phyloP scores from a whole-genome alignment of 129 eudicot species.

The Lactuca saligna region DNA sequence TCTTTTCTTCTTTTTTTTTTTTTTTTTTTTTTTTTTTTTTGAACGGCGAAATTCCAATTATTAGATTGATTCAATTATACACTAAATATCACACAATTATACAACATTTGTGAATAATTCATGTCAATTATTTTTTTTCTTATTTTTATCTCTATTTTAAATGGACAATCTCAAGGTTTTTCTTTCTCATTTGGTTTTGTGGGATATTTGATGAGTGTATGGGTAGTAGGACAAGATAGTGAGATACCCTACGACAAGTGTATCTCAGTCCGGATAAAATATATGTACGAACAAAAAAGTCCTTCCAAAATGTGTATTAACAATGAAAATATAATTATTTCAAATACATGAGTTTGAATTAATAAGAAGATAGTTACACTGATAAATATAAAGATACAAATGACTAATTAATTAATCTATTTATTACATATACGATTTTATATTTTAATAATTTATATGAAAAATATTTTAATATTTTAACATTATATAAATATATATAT shows the following conservation, averaged over 20 bases:
- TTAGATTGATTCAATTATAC: not conserved
- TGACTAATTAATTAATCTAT: no score
- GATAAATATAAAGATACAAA: no score
- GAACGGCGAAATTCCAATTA: no score
- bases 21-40: no score
- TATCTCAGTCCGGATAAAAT: not conserved
- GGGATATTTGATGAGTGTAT: not conserved
- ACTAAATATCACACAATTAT: not conserved
- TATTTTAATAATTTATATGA: no score
- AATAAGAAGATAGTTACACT: no score
- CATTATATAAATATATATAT: no score
- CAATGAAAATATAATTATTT: not conserved
- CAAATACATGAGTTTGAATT: not conserved
- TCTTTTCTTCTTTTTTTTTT: no score
- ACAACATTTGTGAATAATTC: not conserved
- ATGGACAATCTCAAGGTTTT: constrained; percentile 5
- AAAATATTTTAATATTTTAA: no score
- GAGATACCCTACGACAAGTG: not conserved
- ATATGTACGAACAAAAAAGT: not conserved
- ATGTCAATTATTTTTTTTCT: not conserved
- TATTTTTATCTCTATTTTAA: not conserved
- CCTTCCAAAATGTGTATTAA: not conserved
- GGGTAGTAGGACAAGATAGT: not conserved
- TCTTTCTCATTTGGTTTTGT: constrained; percentile 9
- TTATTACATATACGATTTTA: no score